Percentiles rank a stretch among this genome's conserved stretches.
Conservation (phyloP, 2,329 filamentous ascomycete species). For the Tolypocladium tropicale region DNA sequence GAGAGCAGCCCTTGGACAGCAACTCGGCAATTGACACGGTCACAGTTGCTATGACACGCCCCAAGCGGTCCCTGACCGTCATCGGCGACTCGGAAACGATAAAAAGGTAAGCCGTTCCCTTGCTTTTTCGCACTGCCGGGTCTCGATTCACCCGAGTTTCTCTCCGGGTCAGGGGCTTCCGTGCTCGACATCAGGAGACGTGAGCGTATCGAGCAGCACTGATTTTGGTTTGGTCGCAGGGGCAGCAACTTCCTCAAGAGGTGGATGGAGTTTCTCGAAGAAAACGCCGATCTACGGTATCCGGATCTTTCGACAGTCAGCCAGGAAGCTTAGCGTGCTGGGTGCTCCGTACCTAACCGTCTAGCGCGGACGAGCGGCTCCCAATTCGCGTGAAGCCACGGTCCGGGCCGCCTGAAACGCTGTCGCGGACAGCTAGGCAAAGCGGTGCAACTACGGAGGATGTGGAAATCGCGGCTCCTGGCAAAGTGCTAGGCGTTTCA, state of each 20-base stretch:
- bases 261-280: slow-evolving; percentile 89
- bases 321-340: slow-evolving; percentile 4
- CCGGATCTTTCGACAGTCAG: slow-evolving; percentile 49
- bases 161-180: not conserved
- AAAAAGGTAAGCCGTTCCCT: slow-evolving; percentile 55
- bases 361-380: not conserved
- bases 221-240: slow-evolving; percentile 31
- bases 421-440: not conserved
- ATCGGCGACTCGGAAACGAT: slow-evolving; percentile 94
- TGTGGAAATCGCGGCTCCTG: not conserved
- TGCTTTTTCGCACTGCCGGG: not conserved
- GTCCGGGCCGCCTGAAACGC: not conserved
- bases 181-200: not conserved
- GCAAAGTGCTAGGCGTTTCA: not conserved
- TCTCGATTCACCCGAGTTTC: not conserved
- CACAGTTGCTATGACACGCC: slow-evolving; percentile 95
- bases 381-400: not conserved
- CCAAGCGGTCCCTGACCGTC: slow-evolving; percentile 79
- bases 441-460: not conserved
- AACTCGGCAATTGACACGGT: not conserved
- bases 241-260: slow-evolving; percentile 75
- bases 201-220: not conserved
- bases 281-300: slow-evolving; percentile 82
- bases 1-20: not conserved
- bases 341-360: not conserved